phyloP scores from a whole-genome alignment of 75 land plant species.

The Pinus tabuliformis region DNA sequence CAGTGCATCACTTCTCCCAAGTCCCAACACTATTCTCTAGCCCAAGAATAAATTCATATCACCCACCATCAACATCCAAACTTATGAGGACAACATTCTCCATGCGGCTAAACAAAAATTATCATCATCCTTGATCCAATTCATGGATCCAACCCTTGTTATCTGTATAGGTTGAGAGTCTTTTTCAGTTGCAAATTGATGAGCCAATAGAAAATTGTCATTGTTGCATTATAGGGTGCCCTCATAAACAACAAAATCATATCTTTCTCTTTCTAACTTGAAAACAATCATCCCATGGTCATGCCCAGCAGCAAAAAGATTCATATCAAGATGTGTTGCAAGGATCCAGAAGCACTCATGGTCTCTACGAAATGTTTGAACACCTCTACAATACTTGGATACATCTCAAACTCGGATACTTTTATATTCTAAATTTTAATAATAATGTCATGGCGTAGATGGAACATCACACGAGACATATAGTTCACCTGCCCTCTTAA shows the following conservation, averaged over 20 bases:
- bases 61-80: too few species aligned
- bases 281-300: constrained; percentile 69
- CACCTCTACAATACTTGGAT: constrained; percentile 25
- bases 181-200: constrained; percentile 34
- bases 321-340: constrained; percentile 51
- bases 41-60: too few species aligned
- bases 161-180: constrained; percentile 40
- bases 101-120: constrained; percentile 56
- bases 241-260: constrained; percentile 18
- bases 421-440: constrained; percentile 68
- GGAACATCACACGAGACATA: constrained; percentile 25
- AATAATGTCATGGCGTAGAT: constrained; percentile 64
- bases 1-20: too few species aligned
- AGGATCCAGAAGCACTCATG: constrained; percentile 55
- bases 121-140: constrained; percentile 50
- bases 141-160: constrained; percentile 47
- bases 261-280: constrained; percentile 47
- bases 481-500: too few species aligned
- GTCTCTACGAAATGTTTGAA: constrained; percentile 46
- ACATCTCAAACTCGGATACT: constrained; percentile 56
- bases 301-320: constrained; percentile 70
- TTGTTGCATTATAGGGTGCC: constrained; percentile 37
- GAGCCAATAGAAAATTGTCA: constrained; percentile 41
- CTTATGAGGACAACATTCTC: constrained; percentile 45
- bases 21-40: too few species aligned